Conservation (phyloP, 192 early-diverging fungal genomes). For the Mortierella alpina region DNA sequence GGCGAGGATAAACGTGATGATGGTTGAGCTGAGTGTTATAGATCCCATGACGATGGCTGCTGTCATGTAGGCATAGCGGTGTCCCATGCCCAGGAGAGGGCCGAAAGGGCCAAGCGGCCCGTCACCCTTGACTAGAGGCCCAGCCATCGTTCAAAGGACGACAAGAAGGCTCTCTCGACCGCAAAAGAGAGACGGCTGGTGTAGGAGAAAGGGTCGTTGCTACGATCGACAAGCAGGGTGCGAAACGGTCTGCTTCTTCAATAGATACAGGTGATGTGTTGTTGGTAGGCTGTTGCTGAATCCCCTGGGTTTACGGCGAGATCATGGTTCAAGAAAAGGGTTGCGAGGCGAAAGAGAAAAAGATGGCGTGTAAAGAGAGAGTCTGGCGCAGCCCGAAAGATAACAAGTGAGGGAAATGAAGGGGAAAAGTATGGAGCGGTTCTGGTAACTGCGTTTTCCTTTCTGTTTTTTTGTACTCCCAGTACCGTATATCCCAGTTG, state of each 20-base stretch:
- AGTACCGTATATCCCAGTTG: too few relatives aligned
- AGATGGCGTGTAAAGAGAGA: not conserved
- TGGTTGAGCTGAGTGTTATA: constrained; percentile 32
- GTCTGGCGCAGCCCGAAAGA: not conserved
- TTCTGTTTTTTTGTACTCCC: too few relatives aligned
- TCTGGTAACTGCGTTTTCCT: too few relatives aligned
- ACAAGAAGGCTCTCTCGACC: too few relatives aligned
- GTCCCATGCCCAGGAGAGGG: constrained; percentile 15
- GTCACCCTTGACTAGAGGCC: not conserved
- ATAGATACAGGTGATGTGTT: too few relatives aligned
- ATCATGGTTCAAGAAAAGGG: too few relatives aligned
- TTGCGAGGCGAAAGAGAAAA: not conserved
- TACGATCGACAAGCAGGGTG: too few relatives aligned
- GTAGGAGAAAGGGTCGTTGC: too few relatives aligned
- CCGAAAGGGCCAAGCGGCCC: constrained; percentile 25
- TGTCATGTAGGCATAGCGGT: constrained; percentile 31
- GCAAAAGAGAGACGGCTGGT: too few relatives aligned
- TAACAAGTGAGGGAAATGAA: not conserved
- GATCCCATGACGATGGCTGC: constrained; percentile 31
- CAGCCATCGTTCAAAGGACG: too few relatives aligned
- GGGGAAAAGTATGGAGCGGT: not conserved
- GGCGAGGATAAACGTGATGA: constrained; percentile 38
- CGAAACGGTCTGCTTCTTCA: too few relatives aligned
- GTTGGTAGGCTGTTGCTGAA: not conserved
- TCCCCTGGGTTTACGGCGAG: too few relatives aligned